phyloP scores from a whole-genome alignment of 1,284 basidiomycete genomes.

The Sanguinoderma infundibulare region DNA sequence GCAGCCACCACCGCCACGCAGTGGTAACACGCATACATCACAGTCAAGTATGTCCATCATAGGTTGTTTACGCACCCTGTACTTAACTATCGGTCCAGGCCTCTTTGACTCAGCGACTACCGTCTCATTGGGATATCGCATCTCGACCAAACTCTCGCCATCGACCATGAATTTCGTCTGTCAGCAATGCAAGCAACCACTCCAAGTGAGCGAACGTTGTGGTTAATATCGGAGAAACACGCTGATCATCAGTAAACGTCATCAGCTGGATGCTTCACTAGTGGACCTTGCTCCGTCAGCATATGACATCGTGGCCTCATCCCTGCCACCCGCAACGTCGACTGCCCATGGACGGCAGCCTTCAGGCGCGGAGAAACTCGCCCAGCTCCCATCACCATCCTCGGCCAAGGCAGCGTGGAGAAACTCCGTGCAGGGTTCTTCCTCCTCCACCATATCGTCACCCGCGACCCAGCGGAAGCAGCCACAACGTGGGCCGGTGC shows the following conservation, averaged over 20 bases:
- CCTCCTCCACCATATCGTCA: conserved; percentile 45
- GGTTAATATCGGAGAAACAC: neutral
- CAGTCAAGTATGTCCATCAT: neutral
- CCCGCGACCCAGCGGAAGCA: conserved; percentile 61
- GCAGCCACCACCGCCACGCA: neutral
- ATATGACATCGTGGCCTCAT: conserved; percentile 82
- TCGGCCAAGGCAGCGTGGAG: conserved; percentile 67
- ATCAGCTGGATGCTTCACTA: conserved; percentile 82
- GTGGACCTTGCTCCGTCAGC: conserved; percentile 84
- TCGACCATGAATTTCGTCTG: conserved; percentile 66
- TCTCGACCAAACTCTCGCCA: no score
- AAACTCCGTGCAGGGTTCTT: conserved; percentile 46
- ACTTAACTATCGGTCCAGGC: no score
- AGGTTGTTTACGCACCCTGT: no score
- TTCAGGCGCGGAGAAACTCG: conserved; percentile 57
- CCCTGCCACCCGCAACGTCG: conserved; percentile 62
- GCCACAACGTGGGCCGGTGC: conserved; percentile 51
- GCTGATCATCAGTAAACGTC: conserved; percentile 13
- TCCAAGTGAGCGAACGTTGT: conserved; percentile 56
- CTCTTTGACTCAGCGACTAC: neutral
- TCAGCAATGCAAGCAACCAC: conserved; percentile 87
- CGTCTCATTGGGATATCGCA: neutral
- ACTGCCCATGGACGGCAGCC: conserved; percentile 41
- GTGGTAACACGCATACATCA: neutral
- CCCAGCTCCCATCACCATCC: conserved; percentile 58